A percentile compares a stretch with the other conserved stretches of the same genome.
phyloP scores from a whole-genome alignment of 2,329 filamentous ascomycete species.

The Apiospora rasikravindrae region DNA sequence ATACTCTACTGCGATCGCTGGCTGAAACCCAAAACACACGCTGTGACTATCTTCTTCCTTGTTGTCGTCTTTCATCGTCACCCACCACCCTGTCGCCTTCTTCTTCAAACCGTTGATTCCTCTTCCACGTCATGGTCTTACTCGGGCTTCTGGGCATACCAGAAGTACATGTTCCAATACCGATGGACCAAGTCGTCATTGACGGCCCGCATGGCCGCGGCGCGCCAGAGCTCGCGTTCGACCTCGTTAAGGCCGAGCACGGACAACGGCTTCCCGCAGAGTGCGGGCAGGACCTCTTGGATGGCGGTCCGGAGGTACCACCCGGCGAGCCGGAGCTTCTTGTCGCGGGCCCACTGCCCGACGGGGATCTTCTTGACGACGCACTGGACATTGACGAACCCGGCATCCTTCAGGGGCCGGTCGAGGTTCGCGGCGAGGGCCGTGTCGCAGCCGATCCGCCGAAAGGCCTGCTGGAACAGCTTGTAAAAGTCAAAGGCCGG shows the following conservation, averaged over 20 bases:
- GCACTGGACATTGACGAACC: slow-evolving; percentile 40
- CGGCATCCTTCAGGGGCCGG: slow-evolving; percentile 38
- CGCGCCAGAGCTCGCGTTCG: slow-evolving; percentile 28
- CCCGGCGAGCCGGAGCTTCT: slow-evolving; percentile 23
- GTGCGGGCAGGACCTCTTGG: slow-evolving; percentile 26
- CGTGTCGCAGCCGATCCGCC: slow-evolving; percentile 46
- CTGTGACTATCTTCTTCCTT: not conserved
- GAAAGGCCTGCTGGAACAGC: slow-evolving; percentile 34
- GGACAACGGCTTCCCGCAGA: slow-evolving; percentile 23
- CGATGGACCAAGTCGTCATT: slow-evolving; percentile 25
- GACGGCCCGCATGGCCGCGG: slow-evolving; percentile 23
- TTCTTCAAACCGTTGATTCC: no score
- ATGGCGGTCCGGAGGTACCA: slow-evolving; percentile 27
- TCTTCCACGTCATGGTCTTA: no score
- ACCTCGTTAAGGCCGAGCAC: slow-evolving; percentile 26
- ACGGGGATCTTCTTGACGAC: slow-evolving; percentile 29
- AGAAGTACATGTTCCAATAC: slow-evolving; percentile 31
- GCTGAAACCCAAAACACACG: not conserved
- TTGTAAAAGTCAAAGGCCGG: slow-evolving; percentile 40
- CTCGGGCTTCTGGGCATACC: slow-evolving; percentile 29
- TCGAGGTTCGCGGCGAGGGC: slow-evolving; percentile 42
- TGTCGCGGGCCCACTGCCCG: slow-evolving; percentile 25
- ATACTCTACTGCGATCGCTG: slow-evolving; percentile 8
- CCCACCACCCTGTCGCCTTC: not conserved
- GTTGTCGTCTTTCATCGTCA: not conserved